Conservation (phyloP, 2,329 filamentous ascomycete genomes). For the Xenoacremonium recifei region DNA sequence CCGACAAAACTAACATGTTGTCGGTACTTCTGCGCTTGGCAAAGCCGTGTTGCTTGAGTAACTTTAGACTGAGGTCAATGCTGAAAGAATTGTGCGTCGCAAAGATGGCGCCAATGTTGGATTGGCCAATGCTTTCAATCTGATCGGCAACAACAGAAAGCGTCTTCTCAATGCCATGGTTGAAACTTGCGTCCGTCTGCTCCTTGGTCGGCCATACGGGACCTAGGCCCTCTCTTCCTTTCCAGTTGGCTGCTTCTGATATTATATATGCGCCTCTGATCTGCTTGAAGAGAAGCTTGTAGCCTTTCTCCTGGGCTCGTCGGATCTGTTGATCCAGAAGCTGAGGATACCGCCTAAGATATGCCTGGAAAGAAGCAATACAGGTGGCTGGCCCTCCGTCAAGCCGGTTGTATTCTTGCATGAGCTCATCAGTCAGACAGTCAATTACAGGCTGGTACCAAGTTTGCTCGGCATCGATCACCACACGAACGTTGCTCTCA, state of each 20-base stretch:
- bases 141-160: slow-evolving; percentile 7
- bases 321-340: slow-evolving; percentile 19
- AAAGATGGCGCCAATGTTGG: slow-evolving; percentile 11
- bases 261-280: slow-evolving; percentile 13
- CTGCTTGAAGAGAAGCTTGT: slow-evolving; percentile 19
- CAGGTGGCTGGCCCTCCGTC: slow-evolving; percentile 18
- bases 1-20: slow-evolving; percentile 6
- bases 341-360: slow-evolving; percentile 17
- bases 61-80: slow-evolving; percentile 9
- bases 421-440: slow-evolving; percentile 17
- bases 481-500: slow-evolving; percentile 17
- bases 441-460: slow-evolving; percentile 22
- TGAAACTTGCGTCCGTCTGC: slow-evolving; percentile 11
- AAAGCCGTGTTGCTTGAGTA: slow-evolving; percentile 8
- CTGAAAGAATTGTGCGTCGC: slow-evolving; percentile 14
- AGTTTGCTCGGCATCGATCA: slow-evolving; percentile 19
- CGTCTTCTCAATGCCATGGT: slow-evolving; percentile 13
- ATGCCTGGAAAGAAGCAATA: slow-evolving; percentile 20
- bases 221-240: slow-evolving; percentile 5
- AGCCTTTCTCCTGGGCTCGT: slow-evolving; percentile 16
- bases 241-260: slow-evolving; percentile 11
- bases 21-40: not conserved
- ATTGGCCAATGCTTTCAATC: slow-evolving; percentile 3
- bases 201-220: slow-evolving; percentile 11
- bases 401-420: slow-evolving; percentile 20